Evolutionary conservation across 257 asterid species (phyloP).

Genomic region (Nicotiana paniculata): DNA sequence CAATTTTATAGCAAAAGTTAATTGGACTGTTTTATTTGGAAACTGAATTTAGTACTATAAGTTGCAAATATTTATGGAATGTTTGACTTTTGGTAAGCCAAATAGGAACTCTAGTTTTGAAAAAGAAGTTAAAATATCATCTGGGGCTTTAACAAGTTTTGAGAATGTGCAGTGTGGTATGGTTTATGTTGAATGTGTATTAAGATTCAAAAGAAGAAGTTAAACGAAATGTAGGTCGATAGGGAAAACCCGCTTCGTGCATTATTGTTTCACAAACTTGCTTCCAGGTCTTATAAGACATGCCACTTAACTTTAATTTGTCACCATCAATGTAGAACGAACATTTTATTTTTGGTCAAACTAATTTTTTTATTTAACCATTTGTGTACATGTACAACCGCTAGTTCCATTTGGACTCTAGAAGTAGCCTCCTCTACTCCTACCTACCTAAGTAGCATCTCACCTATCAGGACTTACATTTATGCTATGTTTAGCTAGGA

Average conservation of each 20-base stretch:
- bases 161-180: neutral
- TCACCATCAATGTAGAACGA: neutral
- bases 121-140: neutral
- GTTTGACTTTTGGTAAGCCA: neutral
- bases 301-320: neutral
- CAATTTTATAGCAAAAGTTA: neutral
- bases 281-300: neutral
- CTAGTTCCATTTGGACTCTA: too few relatives aligned
- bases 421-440: too few relatives aligned
- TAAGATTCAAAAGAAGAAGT: neutral
- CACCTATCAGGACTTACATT: too few relatives aligned
- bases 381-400: too few relatives aligned
- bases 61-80: neutral
- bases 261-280: neutral
- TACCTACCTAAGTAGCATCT: too few relatives aligned
- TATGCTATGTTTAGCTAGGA: too few relatives aligned
- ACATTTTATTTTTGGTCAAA: neutral
- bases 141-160: neutral
- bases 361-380: too few relatives aligned
- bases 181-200: neutral
- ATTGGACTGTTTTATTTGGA: neutral
- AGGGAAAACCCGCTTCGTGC: neutral
- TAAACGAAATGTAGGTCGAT: neutral
- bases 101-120: neutral
- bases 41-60: neutral